phyloP scores from a whole-genome alignment of 139 green algal genomes.

The Chlorella ohadii region DNA sequence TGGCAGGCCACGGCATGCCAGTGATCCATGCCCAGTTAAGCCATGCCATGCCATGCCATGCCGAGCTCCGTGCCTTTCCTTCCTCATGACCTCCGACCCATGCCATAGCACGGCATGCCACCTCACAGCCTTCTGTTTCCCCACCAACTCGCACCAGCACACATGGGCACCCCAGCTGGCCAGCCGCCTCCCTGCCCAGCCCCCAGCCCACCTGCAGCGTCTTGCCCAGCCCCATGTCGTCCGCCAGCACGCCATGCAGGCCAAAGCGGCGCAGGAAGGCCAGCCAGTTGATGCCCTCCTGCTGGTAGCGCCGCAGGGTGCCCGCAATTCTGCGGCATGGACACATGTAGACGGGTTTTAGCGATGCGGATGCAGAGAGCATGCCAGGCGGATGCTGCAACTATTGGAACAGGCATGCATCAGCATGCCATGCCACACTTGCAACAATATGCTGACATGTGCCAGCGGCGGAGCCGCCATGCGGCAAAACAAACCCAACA shows the following conservation, averaged over 20 bases:
- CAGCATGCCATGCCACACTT: no score
- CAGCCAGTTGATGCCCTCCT: conserved; percentile 97
- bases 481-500: no score
- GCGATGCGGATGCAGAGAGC: no score
- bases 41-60: neutral
- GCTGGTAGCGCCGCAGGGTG: conserved; percentile 70
- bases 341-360: neutral
- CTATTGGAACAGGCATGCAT: no score
- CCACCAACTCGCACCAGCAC: no score
- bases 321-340: conserved; percentile 44
- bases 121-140: neutral
- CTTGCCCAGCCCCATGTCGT: conserved; percentile 96
- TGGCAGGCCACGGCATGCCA: neutral
- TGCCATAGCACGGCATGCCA: no score
- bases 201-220: conserved; percentile 66
- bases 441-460: no score
- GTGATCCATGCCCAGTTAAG: neutral
- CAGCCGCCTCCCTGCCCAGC: no score
- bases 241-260: conserved; percentile 94
- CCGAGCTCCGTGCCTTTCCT: no score
- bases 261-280: conserved; percentile 94
- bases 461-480: no score
- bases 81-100: no score
- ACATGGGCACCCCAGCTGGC: no score
- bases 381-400: neutral